These are phyloP conservation scores for Excoecaria agallocha DNA, from an alignment of 345 rosid species.

Conservation along the genomic window DNA sequence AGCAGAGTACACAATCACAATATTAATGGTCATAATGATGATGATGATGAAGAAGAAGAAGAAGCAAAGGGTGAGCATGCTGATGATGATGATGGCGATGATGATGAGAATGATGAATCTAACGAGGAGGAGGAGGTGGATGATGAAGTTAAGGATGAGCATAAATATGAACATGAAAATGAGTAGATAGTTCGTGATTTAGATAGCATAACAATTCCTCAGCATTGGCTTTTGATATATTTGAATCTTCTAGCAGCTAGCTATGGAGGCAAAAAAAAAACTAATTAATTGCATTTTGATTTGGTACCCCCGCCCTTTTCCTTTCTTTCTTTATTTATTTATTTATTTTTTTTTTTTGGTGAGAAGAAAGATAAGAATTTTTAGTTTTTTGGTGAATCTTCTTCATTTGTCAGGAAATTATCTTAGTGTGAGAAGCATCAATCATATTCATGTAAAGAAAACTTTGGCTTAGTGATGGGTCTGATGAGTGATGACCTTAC, in stretches of 20 bases:
- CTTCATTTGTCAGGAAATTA: neutral
- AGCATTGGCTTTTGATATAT: neutral
- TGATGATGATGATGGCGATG: constrained; percentile 21
- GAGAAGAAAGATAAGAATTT: neutral
- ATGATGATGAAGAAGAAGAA: constrained; percentile 10
- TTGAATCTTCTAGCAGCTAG: neutral
- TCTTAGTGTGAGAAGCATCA: no score
- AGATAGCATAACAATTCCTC: neutral
- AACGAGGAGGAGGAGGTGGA: neutral
- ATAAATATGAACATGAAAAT: constrained; percentile 26
- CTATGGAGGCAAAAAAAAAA: neutral
- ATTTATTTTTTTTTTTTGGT: neutral
- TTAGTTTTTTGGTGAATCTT: neutral
- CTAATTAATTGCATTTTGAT: neutral
- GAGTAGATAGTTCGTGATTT: constrained; percentile 8
- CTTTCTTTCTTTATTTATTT: no score
- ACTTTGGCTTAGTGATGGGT: neutral
- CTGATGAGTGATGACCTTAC: no score
- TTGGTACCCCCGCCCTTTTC: no score
- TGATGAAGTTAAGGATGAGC: constrained; percentile 19
- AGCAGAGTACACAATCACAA: constrained; percentile 9
- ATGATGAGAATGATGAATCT: constrained; percentile 6
- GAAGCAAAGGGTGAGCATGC: constrained; percentile 27
- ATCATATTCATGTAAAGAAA: neutral
- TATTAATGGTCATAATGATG: neutral